Evolutionary conservation across 371 early-diverging fungal species (phyloP), one percentile per base, ranked within the genome.

Genomic region (Mucor racemosus): DNA sequence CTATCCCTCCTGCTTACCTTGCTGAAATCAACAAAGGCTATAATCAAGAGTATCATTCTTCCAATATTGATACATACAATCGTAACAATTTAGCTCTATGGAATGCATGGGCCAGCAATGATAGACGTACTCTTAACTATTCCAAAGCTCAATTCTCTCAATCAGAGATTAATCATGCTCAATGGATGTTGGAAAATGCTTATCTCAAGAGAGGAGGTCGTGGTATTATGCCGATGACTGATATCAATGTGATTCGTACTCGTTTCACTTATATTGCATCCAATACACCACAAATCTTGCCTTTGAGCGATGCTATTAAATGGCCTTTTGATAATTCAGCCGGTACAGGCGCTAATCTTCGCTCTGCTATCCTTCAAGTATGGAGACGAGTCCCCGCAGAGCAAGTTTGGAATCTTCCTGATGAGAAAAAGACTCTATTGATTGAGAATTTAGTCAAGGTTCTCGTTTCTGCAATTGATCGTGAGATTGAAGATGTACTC

Each of bases 241-340:
- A 71, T 5, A 35, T 46, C 2, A 50, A 66, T 4, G 35, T 38
- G 2, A 66, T 64, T 35, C 54, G 50, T 8, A 64, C 60, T 4
- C 68, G 78, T 6, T 57, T 66, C 5, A 50, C 26, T 5, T 66
- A 61, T 60, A 50, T 76, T 9, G 69, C 72, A 7, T 44, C 60
- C 17, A 69, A 64, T 15, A 5, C 54, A 0, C 42, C 70, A 0
- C 15, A 14, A 0, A 40, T 74, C 31, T 33, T 10, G 1, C 31
- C 72, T 6, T 59, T 80, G 11, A 35, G 55, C 5, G 44, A 61
- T n/a, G 70, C 76, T 0, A 7, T n/a, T 0, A 19, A 72, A 15
- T 80, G 80, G 80, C 80, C 80, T 0, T 74, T 77, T 40, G 60
- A 67, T 6, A 57, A 7, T 8, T 80, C 80, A 10, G 5, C 15